Evolutionary conservation across 2,329 filamentous ascomycete species (phyloP).

Genomic region (Aureobasidium sp.): DNA sequence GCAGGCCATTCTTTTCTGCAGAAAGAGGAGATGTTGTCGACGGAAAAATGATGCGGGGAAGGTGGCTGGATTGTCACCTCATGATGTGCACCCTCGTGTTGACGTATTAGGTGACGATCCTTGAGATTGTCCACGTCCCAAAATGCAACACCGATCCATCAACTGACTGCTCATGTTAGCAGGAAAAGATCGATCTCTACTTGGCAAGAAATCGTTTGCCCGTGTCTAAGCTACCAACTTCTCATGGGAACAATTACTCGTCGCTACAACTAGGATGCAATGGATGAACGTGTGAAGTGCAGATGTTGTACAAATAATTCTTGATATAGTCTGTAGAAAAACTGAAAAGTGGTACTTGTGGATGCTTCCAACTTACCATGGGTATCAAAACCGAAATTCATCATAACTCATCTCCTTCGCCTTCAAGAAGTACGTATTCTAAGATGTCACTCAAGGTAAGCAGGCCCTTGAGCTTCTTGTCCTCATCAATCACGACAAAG

Average conservation of each 20-base stretch:
- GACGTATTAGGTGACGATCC: not conserved
- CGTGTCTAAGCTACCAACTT: not conserved
- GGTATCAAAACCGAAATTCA: conserved; percentile 11
- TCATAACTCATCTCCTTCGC: conserved; percentile 26
- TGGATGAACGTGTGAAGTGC: no score
- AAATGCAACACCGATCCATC: not conserved
- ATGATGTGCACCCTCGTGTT: not conserved
- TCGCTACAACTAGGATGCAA: not conserved
- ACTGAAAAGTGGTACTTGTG: conserved; percentile 6
- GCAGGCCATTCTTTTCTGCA: not conserved
- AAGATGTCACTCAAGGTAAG: conserved; percentile 94
- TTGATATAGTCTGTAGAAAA: not conserved
- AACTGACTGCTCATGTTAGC: no score
- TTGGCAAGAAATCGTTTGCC: not conserved
- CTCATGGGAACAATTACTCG: not conserved
- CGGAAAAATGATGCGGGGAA: conserved; percentile 7
- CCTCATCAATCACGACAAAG: conserved; percentile 85
- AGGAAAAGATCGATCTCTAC: not conserved
- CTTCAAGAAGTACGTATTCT: conserved; percentile 81
- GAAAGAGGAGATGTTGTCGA: not conserved
- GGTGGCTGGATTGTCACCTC: not conserved
- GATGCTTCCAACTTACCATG: conserved; percentile 9
- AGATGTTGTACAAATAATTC: not conserved
- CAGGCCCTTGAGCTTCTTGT: conserved; percentile 75
- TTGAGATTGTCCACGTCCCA: not conserved